Evolutionary conservation across 108 stramenopile genomes (phyloP), one percentile per base, ranked within the genome.

Genomic region (Cyclostephanos tholiformis): DNA sequence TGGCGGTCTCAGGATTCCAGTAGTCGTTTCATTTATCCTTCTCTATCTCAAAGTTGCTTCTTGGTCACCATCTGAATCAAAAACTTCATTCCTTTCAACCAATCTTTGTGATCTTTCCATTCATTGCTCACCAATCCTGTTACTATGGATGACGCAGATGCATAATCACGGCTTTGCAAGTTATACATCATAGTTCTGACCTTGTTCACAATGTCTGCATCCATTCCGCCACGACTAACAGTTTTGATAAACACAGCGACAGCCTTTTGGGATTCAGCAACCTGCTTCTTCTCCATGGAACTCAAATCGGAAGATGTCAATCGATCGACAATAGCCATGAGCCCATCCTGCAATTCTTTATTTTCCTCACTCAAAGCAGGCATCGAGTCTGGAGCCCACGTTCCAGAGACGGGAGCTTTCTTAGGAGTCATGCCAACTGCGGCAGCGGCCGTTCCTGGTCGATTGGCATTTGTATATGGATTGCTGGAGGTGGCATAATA

Each of bases 41-140:
- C 16, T 46, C 44, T 55, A 25, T 22, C 63, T 76, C 67, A 76
- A 72, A 67, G 39, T 41, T 65, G 77, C 80, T 88, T 83, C 79
- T 95, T 96, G 23, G 86, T 85, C n/a, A 78, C 86, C 55, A 98
- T 88, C 68, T 94, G 94, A 32, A 95, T 77, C 65, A 98, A 69
- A 72, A 89, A 81, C 71, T 98, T 98, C 80, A 95, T 76, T 23
- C 96, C 97, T 85, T 97, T 97, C 65, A 98, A 86, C 96, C 96
- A 98, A 77, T 97, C 97, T 82, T 96, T 97, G 84, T 98, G 96
- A 46, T 84, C 86, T 72, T 78, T 83, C 97, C 97, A 98, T 25
- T 91, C 88, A 27, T 77, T 79, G 57, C 86, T 94, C 7, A 93
- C 95, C 61, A 98, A 65, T 14, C 68, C 82, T 32, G 92, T 90